Evolutionary conservation across 768 basidiomycete genomes (phyloP).

Genomic region (Macrolepiota dolichaula): DNA sequence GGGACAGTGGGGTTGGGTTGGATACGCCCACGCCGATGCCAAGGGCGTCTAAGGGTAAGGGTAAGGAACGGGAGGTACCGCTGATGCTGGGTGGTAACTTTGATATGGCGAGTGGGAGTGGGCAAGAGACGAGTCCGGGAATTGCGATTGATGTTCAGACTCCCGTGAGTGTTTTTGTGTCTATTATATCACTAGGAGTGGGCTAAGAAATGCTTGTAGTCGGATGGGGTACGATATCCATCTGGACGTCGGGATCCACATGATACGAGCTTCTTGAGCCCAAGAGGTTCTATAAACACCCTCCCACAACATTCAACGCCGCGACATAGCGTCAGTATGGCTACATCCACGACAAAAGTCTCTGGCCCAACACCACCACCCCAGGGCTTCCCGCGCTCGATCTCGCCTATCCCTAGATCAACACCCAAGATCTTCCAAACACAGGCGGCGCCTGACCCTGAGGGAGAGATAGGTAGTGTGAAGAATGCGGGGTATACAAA

Average conservation of each 20-base stretch:
- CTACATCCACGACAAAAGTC: background rate
- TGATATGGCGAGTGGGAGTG: conserved; percentile 1
- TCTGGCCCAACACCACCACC: background rate
- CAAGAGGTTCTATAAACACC: background rate
- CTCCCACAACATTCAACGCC: background rate
- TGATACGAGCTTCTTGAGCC: background rate
- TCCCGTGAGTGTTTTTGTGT: background rate
- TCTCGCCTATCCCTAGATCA: background rate
- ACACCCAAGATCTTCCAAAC: conserved; percentile 4
- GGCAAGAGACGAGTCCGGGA: conserved; percentile 5
- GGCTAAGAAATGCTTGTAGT: background rate
- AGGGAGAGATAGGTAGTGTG: background rate
- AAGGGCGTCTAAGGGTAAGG: background rate
- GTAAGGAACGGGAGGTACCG: background rate
- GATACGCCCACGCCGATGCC: conserved; percentile 11
- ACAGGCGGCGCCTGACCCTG: background rate
- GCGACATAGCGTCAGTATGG: background rate
- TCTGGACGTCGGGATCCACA: background rate
- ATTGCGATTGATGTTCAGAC: conserved; percentile 8
- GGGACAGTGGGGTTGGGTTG: background rate
- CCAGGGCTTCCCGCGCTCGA: background rate
- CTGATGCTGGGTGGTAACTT: background rate
- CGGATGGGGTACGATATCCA: background rate
- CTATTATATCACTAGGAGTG: background rate
- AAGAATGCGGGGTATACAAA: background rate